Evolutionary conservation across 495 filamentous ascomycete genomes (phyloP).

Genomic region (Xylaria cubensis): DNA sequence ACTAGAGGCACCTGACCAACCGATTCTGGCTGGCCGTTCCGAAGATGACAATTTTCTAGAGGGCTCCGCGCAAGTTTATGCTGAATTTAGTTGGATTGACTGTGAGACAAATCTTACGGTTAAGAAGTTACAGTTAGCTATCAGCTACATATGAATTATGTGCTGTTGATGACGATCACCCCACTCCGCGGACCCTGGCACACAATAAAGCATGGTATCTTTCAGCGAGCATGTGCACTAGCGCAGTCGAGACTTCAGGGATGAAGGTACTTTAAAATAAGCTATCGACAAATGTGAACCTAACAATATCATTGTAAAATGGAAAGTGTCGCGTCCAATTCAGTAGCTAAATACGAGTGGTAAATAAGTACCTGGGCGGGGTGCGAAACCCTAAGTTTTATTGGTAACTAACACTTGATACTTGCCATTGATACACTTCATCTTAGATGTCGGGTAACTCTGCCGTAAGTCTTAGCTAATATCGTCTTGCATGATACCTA

Average conservation of each 20-base stretch:
- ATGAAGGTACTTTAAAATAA: not conserved
- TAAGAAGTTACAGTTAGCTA: no score
- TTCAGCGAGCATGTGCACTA: not conserved
- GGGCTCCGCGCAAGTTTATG: no score
- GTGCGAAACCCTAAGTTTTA: not conserved
- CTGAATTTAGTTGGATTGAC: no score
- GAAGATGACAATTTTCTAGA: no score
- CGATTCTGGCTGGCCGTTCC: no score
- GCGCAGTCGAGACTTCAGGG: not conserved
- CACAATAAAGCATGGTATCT: not conserved
- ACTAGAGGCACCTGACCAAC: no score
- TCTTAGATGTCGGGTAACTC: not conserved
- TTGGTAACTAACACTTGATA: not conserved
- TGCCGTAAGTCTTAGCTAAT: not conserved
- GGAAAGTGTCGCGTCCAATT: not conserved
- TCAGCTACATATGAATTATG: no score
- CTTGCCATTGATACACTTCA: not conserved
- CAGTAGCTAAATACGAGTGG: not conserved
- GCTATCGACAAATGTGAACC: not conserved
- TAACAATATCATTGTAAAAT: not conserved
- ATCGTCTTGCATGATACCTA: not conserved
- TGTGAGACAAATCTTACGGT: no score
- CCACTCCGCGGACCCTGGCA: not conserved
- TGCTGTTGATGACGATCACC: no score
- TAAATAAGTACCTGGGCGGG: not conserved